Percentiles rank a stretch among this genome's conserved stretches.
Conservation (phyloP, 2,329 filamentous ascomycete species). For the Cordyceps fumosorosea region DNA sequence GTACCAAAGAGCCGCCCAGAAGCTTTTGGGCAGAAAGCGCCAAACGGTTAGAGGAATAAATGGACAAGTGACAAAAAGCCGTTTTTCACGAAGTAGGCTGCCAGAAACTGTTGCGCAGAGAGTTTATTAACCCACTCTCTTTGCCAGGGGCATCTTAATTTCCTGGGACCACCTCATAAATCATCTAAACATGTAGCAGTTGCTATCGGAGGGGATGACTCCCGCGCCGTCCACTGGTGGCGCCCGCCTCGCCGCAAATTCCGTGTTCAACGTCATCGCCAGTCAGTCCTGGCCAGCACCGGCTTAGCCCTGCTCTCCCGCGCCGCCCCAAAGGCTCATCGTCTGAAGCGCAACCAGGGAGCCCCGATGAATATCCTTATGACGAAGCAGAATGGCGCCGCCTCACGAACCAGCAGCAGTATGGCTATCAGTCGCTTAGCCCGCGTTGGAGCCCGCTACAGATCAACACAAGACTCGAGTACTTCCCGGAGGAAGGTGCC, state of each 20-base stretch:
- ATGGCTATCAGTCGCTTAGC: neutral
- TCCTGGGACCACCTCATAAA: too few relatives aligned
- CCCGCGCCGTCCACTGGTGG: slow-evolving; percentile 13
- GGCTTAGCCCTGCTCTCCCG: neutral
- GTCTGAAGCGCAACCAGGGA: neutral
- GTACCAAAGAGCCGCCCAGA: too few relatives aligned
- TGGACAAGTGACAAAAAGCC: too few relatives aligned
- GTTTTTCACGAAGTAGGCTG: too few relatives aligned
- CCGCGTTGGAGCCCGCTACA: neutral
- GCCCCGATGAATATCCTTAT: neutral
- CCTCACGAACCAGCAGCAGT: slow-evolving; percentile 5
- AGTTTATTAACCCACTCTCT: too few relatives aligned
- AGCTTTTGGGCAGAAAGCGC: too few relatives aligned
- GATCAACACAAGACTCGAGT: neutral
- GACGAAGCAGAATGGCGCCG: slow-evolving; percentile 10
- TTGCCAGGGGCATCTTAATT: too few relatives aligned
- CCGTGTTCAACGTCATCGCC: slow-evolving; percentile 14
- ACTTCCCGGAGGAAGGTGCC: neutral
- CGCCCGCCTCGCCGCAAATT: slow-evolving; percentile 10
- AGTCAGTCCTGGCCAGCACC: neutral
- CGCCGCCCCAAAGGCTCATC: neutral
- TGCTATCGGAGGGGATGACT: slow-evolving; percentile 11
- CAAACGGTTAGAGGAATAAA: too few relatives aligned
- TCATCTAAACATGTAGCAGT: neutral
- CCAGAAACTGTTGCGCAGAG: too few relatives aligned